Conservation (phyloP, 2,329 filamentous ascomycete species). For the Aspergillus neotritici region DNA sequence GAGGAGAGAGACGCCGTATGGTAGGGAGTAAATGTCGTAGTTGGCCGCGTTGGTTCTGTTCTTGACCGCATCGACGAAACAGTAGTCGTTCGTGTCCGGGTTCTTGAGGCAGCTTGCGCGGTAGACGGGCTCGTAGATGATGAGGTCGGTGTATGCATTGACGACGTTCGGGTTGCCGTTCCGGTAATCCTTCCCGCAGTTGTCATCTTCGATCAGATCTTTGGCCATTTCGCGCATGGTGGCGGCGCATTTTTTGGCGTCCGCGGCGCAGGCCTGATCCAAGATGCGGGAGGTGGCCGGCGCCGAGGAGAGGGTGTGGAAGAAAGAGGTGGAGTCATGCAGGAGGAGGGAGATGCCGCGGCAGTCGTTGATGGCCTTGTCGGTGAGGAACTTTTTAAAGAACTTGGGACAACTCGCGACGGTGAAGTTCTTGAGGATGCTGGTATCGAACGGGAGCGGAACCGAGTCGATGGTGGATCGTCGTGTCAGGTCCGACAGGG, state of each 20-base stretch:
- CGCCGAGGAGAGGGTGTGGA: conserved; percentile 66
- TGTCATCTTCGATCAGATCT: conserved; percentile 55
- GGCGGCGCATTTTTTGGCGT: conserved; percentile 58
- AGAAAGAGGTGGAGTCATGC: conserved; percentile 78
- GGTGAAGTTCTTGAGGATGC: conserved; percentile 58
- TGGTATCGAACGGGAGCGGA: conserved; percentile 63
- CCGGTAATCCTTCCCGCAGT: conserved; percentile 68
- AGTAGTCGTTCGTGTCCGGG: conserved; percentile 60
- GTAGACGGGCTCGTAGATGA: conserved; percentile 73
- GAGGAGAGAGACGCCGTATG: conserved; percentile 68
- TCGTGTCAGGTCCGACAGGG: neutral
- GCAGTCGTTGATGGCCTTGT: conserved; percentile 65
- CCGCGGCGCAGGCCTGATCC: conserved; percentile 68
- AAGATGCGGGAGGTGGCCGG: conserved; percentile 70
- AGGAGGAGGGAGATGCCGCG: conserved; percentile 80
- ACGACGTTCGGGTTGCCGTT: conserved; percentile 63
- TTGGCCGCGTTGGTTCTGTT: conserved; percentile 66
- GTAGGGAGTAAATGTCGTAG: conserved; percentile 78
- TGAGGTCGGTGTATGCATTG: conserved; percentile 68
- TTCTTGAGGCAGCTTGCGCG: conserved; percentile 73
- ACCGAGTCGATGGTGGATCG: conserved; percentile 27
- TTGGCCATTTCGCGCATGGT: conserved; percentile 61
- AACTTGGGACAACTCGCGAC: conserved; percentile 47
- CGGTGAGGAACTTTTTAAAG: conserved; percentile 61
- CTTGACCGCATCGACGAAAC: conserved; percentile 76